A percentile compares a stretch with the other conserved stretches of the same genome.
Conservation (phyloP, 306 rosid genomes). For the Quercus dentata region DNA sequence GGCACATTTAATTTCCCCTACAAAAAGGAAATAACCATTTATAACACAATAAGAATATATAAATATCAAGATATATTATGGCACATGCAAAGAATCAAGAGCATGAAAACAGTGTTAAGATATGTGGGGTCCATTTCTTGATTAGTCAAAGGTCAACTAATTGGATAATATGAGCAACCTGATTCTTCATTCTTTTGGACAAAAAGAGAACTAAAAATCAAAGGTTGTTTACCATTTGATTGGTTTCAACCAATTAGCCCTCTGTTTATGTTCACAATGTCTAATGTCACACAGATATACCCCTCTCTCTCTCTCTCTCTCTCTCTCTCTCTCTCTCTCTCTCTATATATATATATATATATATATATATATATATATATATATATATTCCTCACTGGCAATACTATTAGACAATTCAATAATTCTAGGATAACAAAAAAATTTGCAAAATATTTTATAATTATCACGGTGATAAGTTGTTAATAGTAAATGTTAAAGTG, state of each 20-base stretch:
- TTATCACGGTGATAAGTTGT: too few relatives aligned
- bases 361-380: not conserved
- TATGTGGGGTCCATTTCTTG: slow-evolving; percentile 32
- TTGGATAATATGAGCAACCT: slow-evolving; percentile 30
- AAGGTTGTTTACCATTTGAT: slow-evolving; percentile 27
- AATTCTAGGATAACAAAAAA: not conserved
- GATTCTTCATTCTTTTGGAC: slow-evolving; percentile 31
- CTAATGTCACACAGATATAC: not conserved
- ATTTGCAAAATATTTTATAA: too few relatives aligned
- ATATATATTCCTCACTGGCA: slow-evolving; percentile 31
- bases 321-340: too few relatives aligned
- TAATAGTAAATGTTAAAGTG: too few relatives aligned
- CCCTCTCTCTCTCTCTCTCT: not conserved
- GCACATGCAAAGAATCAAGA: slow-evolving; percentile 26
- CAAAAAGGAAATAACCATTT: not conserved
- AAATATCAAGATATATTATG: slow-evolving; percentile 8
- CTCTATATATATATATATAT: too few relatives aligned
- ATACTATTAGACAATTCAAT: not conserved
- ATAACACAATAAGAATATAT: not conserved
- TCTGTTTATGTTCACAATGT: not conserved
- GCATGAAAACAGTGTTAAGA: slow-evolving; percentile 12
- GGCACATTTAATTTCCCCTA: not conserved
- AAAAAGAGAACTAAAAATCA: slow-evolving; percentile 13
- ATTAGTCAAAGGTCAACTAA: slow-evolving; percentile 41
- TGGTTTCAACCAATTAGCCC: not conserved